Evolutionary conservation across 2,329 filamentous ascomycete genomes (phyloP), one percentile per base, ranked within the genome.

Genomic region (Trichoderma sp.): DNA sequence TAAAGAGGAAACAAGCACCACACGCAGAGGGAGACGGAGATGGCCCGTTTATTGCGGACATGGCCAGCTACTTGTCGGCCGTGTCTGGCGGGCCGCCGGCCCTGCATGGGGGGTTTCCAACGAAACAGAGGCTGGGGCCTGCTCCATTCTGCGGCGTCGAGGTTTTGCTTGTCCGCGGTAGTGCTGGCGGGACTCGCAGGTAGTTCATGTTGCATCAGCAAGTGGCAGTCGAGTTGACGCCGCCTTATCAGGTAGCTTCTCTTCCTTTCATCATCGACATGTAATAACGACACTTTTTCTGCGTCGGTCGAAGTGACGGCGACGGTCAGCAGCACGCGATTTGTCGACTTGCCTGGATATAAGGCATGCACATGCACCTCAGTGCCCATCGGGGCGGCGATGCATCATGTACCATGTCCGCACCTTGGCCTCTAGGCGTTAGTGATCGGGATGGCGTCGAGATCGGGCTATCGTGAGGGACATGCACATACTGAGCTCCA

Each of bases 391-490:
- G 30, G 47, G 21, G 19, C n/a, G 14, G 24, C 52, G 21, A 44
- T 51, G 47, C 45, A 43, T 50, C 30, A 19, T 39, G 28, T 12
- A 34, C 34, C 34, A 10, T 39, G 34, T 3, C 12, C 12, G 34
- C 14, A 39, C 10, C 34, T 39, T 39, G 34, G 34, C 12, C 34
- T 14, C 10, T 39, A 7, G 21, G 47, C 41, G 21, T 41, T 51
- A 51, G 34, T 62, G 48, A 62, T 52, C 58, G 58, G 58, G 58
- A 62, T 62, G 58, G 58, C 58, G 58, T 62, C 58, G 58, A 62
- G 48, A 62, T 62, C 58, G 57, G 57, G 45, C 47, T 51, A 43
- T 60, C 43, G 10, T 30, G 57, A 34, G 30, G 30, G 30, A 9
- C 30, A 34, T 34, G 30, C 30, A 12, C 7, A 24, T 44, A 24